Conservation (phyloP, 257 asterid species). For the Forsythia viridissima region DNA sequence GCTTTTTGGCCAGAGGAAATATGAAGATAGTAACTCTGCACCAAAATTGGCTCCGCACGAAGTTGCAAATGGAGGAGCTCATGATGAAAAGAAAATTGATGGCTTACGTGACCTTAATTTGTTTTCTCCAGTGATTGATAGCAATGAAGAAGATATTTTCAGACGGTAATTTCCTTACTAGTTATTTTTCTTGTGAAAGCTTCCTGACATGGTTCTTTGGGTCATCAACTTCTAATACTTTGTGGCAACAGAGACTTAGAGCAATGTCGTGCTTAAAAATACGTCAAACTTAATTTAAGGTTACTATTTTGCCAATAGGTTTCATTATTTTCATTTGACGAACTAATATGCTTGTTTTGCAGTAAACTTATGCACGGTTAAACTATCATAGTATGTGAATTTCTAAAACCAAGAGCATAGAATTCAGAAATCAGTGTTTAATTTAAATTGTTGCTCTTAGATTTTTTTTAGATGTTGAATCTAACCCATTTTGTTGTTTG, state of each 20-base stretch:
- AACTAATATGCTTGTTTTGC: neutral
- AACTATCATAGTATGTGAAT: too few species aligned
- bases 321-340: neutral
- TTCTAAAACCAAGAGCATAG: too few species aligned
- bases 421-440: too few species aligned
- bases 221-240: too few species aligned
- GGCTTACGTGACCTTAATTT: slow-evolving; percentile 62
- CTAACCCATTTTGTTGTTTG: too few species aligned
- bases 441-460: too few species aligned
- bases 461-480: too few species aligned
- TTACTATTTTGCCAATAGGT: neutral
- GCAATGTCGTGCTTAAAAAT: neutral
- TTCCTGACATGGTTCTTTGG: neutral
- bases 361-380: neutral
- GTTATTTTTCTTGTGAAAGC: neutral
- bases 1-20: slow-evolving; percentile 95
- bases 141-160: slow-evolving; percentile 82
- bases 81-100: slow-evolving; percentile 50
- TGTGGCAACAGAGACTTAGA: neutral
- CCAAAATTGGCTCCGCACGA: slow-evolving; percentile 51
- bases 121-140: slow-evolving; percentile 60
- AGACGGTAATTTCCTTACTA: slow-evolving; percentile 51
- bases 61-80: slow-evolving; percentile 44
- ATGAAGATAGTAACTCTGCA: slow-evolving; percentile 59
- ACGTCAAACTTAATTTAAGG: neutral